Percentiles rank a stretch among this genome's conserved stretches.
These are phyloP conservation scores for Microbotryum violaceum DNA, from an alignment of 1,284 basidiomycete genomes.

Conservation along the genomic window DNA sequence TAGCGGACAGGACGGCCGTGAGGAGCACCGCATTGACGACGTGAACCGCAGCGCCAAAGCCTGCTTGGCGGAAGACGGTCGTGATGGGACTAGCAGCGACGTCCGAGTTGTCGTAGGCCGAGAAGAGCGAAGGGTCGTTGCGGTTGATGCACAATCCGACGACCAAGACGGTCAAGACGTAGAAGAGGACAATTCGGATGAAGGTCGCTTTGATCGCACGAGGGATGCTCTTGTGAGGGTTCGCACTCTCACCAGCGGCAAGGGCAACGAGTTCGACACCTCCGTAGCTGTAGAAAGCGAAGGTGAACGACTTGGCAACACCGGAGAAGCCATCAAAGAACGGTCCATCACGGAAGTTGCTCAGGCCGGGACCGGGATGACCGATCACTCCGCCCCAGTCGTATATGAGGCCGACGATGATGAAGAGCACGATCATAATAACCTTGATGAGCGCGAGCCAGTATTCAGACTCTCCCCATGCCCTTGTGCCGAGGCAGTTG, in stretches of 20 bases:
- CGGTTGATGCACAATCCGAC: slow-evolving; percentile 19
- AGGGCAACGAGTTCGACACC: slow-evolving; percentile 53
- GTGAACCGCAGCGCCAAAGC: slow-evolving; percentile 17
- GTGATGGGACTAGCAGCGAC: slow-evolving; percentile 16
- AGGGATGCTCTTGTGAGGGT: slow-evolving; percentile 46
- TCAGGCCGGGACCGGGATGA: slow-evolving; percentile 52
- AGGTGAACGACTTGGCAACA: slow-evolving; percentile 52
- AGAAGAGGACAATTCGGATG: slow-evolving; percentile 46
- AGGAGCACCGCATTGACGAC: slow-evolving; percentile 19
- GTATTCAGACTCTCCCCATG: slow-evolving; percentile 17
- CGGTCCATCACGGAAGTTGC: slow-evolving; percentile 50
- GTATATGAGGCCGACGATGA: slow-evolving; percentile 37
- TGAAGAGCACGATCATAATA: slow-evolving; percentile 24
- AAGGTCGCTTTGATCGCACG: slow-evolving; percentile 44
- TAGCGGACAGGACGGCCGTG: slow-evolving; percentile 13
- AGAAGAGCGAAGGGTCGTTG: slow-evolving; percentile 16
- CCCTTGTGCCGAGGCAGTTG: slow-evolving; percentile 10
- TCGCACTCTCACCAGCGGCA: slow-evolving; percentile 52
- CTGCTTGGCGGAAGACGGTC: slow-evolving; percentile 15
- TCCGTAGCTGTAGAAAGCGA: slow-evolving; percentile 44
- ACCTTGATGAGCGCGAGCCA: slow-evolving; percentile 22
- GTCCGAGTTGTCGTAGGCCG: slow-evolving; percentile 12
- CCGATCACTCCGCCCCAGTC: slow-evolving; percentile 54
- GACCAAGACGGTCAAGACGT: slow-evolving; percentile 39
- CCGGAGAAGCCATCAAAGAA: slow-evolving; percentile 52